Evolutionary conservation across 306 rosid species (phyloP).

Genomic region (Crataegus laevigata): DNA sequence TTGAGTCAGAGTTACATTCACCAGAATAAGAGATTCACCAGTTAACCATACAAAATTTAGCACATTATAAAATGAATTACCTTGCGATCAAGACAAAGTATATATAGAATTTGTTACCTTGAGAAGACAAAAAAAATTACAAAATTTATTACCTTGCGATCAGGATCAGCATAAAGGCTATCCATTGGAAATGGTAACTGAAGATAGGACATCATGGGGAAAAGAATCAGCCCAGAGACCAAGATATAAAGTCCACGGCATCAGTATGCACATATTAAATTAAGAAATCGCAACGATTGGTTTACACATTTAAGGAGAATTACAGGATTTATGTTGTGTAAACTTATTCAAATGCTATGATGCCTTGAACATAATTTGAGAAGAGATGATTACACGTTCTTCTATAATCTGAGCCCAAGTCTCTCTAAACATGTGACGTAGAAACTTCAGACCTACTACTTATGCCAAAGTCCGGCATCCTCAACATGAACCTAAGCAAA

Average conservation of each 20-base stretch:
- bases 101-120: no score
- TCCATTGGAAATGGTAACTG: slow-evolving; percentile 94
- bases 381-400: neutral
- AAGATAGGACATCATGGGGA: slow-evolving; percentile 18
- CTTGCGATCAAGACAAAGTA: slow-evolving; percentile 36
- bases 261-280: neutral
- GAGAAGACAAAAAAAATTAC: no score
- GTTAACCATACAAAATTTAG: neutral
- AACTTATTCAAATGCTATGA: neutral
- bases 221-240: slow-evolving; percentile 11
- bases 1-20: slow-evolving; percentile 13
- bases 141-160: slow-evolving; percentile 24
- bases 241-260: slow-evolving; percentile 2
- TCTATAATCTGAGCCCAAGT: neutral
- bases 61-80: neutral
- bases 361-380: neutral
- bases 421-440: neutral
- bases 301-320: neutral
- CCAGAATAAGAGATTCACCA: neutral
- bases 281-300: neutral
- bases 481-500: neutral
- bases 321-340: neutral
- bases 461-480: neutral
- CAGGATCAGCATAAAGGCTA: slow-evolving; percentile 79
- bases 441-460: neutral